Conservation (phyloP, 305 asterid species). For the Euphrasia arctica region DNA sequence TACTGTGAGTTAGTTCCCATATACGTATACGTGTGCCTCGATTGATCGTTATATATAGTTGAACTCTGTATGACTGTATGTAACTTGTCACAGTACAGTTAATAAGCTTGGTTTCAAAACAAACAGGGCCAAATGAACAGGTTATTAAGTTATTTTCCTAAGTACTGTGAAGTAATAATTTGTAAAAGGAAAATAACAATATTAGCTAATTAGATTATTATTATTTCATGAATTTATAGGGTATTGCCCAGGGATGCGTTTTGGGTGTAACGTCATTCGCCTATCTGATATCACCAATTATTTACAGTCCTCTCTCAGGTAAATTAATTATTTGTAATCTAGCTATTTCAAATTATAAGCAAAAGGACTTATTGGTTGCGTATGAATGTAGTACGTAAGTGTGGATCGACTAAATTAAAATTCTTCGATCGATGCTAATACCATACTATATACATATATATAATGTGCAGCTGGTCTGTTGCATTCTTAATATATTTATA, state of each 20-base stretch:
- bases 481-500: not conserved
- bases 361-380: too few relatives aligned
- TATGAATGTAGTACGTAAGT: too few relatives aligned
- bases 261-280: conserved; percentile 28
- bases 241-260: conserved; percentile 29
- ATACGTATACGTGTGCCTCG: too few relatives aligned
- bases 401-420: too few relatives aligned
- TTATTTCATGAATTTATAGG: conserved; percentile 10
- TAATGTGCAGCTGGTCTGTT: conserved; percentile 6
- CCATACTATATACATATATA: too few relatives aligned
- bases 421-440: too few relatives aligned
- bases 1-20: conserved; percentile 18
- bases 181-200: too few relatives aligned
- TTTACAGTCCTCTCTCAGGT: conserved; percentile 32
- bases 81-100: conserved; percentile 14
- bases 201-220: too few relatives aligned
- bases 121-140: conserved; percentile 27
- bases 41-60: not conserved
- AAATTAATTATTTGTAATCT: too few relatives aligned
- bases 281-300: conserved; percentile 21
- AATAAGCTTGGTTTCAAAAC: conserved; percentile 29
- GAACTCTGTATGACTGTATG: not conserved
- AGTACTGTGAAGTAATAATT: too few relatives aligned
- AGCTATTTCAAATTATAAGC: too few relatives aligned
- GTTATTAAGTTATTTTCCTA: conserved; percentile 1